A percentile compares a stretch with the other conserved stretches of the same genome.
Evolutionary conservation across 495 filamentous ascomycete genomes (phyloP).

Genomic region (Podospora comata): DNA sequence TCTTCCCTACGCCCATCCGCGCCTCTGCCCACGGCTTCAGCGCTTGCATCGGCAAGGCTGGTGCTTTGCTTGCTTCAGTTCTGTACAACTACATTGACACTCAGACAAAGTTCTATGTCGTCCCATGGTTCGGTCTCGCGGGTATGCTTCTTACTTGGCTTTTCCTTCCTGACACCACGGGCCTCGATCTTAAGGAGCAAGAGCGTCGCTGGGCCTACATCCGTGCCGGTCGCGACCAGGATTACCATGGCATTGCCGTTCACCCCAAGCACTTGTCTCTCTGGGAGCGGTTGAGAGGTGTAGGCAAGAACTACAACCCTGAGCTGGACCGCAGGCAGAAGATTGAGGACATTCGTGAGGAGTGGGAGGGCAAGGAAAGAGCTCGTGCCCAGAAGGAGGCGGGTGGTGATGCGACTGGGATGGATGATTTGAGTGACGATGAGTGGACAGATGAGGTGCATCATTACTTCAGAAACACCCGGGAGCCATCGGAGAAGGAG

Average conservation of each 20-base stretch:
- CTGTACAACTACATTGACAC: slow-evolving; percentile 85
- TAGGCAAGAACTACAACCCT: slow-evolving; percentile 73
- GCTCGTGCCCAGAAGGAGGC: slow-evolving; percentile 25
- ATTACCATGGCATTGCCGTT: slow-evolving; percentile 86
- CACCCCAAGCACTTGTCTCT: slow-evolving; percentile 80
- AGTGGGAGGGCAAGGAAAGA: slow-evolving; percentile 43
- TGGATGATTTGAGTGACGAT: slow-evolving; percentile 34
- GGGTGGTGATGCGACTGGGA: slow-evolving; percentile 25
- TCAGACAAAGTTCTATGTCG: slow-evolving; percentile 76
- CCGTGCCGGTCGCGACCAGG: slow-evolving; percentile 64
- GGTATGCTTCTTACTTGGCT: slow-evolving; percentile 73
- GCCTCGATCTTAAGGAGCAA: slow-evolving; percentile 90
- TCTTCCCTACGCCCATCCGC: slow-evolving; percentile 84
- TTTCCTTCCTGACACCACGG: slow-evolving; percentile 90
- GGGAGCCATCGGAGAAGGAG: background rate
- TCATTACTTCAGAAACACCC: slow-evolving; percentile 41
- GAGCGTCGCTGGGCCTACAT: slow-evolving; percentile 84
- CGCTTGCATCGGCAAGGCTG: slow-evolving; percentile 77
- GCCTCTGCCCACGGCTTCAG: slow-evolving; percentile 88
- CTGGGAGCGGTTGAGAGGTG: slow-evolving; percentile 70
- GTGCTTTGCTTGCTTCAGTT: slow-evolving; percentile 77
- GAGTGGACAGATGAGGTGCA: slow-evolving; percentile 43
- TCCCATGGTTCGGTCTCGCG: slow-evolving; percentile 85
- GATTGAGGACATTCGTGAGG: slow-evolving; percentile 67
- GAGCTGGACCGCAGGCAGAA: slow-evolving; percentile 73